Evolutionary conservation across 139 green algal genomes (phyloP).

Genomic region (Micractinium sp.): DNA sequence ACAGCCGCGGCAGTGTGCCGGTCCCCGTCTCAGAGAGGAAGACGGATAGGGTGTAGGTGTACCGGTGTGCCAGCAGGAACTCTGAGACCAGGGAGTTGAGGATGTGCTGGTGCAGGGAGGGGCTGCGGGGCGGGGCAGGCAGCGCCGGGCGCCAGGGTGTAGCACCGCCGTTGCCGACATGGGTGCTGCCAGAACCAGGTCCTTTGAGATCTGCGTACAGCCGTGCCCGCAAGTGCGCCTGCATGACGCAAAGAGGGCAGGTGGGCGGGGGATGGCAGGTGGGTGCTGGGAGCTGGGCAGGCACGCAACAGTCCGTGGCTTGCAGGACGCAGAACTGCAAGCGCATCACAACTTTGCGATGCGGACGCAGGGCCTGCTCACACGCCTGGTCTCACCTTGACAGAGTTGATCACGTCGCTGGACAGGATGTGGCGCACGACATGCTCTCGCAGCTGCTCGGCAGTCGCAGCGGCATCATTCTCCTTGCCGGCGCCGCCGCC

Average conservation of each 20-base stretch:
- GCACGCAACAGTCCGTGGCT: background rate
- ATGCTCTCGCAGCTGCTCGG: background rate
- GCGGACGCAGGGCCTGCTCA: background rate
- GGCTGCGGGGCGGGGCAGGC: background rate
- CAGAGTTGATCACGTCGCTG: constrained; percentile 12
- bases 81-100: constrained; percentile 35
- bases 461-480: background rate
- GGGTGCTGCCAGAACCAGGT: background rate
- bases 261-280: background rate
- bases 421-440: background rate
- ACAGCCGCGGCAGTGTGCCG: constrained; percentile 3
- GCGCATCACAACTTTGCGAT: background rate
- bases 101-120: constrained; percentile 23
- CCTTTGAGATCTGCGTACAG: constrained; percentile 35
- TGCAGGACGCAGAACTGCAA: background rate
- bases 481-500: background rate
- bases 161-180: background rate
- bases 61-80: background rate
- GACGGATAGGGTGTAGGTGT: constrained; percentile 27
- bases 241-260: background rate
- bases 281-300: background rate
- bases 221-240: constrained; percentile 27
- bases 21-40: constrained; percentile 34
- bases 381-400: constrained; percentile 7
- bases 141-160: background rate